phyloP scores from a whole-genome alignment of 2,329 filamentous ascomycete genomes.

The Chaetothyriales sp. region DNA sequence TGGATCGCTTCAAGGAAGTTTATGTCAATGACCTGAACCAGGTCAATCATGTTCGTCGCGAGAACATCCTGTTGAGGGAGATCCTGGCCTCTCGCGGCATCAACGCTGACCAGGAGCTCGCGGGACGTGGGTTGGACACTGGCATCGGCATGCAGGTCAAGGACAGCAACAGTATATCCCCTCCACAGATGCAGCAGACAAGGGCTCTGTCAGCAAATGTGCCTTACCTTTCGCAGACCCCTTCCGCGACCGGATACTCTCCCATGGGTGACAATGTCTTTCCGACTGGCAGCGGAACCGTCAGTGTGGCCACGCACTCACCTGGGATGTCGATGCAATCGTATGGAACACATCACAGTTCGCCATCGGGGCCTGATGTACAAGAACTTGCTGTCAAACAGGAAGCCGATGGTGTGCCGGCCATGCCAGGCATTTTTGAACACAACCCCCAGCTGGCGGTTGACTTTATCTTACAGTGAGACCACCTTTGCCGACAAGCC shows the following conservation, averaged over 20 bases:
- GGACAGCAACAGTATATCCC: conserved; percentile 8
- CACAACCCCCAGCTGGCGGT: conserved; percentile 31
- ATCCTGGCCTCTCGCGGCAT: conserved; percentile 46
- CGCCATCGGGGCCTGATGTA: conserved; percentile 13
- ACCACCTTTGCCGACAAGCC: not conserved
- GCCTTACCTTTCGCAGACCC: not conserved
- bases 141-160: conserved; percentile 11
- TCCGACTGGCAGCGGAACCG: conserved; percentile 8
- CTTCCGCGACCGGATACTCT: conserved; percentile 9
- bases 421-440: conserved; percentile 29
- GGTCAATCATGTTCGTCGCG: conserved; percentile 51
- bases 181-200: conserved; percentile 6
- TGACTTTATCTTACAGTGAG: conserved; percentile 34
- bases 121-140: conserved; percentile 21
- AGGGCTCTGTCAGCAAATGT: not conserved
- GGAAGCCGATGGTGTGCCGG: conserved; percentile 10
- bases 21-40: conserved; percentile 44
- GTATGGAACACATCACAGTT: conserved; percentile 11
- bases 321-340: conserved; percentile 5
- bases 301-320: conserved; percentile 13
- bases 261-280: conserved; percentile 3
- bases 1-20: conserved; percentile 67
- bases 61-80: conserved; percentile 62
- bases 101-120: conserved; percentile 35
- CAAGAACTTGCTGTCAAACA: conserved; percentile 14